Evolutionary conservation across 2,329 filamentous ascomycete species (phyloP).

Genomic region (Pestalotiopsis sp.): DNA sequence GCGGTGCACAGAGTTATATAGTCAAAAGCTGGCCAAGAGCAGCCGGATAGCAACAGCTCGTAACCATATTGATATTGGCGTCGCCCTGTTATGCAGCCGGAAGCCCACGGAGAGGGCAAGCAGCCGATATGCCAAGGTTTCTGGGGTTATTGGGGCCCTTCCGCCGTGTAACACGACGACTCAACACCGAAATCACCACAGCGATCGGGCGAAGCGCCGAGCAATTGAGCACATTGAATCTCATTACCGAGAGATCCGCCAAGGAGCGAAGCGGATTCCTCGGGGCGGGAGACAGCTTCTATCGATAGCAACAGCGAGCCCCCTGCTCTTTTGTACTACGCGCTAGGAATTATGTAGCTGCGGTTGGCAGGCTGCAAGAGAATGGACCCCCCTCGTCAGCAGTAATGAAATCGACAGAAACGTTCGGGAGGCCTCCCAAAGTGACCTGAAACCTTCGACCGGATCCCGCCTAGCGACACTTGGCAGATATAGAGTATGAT

Average conservation of each 20-base stretch:
- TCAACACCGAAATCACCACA: not conserved
- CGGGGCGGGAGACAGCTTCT: not conserved
- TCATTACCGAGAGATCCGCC: not conserved
- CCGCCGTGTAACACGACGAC: not conserved
- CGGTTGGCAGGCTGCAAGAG: not conserved
- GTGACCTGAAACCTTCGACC: not conserved
- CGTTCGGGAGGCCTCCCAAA: not conserved
- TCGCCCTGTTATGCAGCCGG: too few species aligned
- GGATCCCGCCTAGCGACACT: not conserved
- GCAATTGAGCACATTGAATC: not conserved
- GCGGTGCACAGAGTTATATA: not conserved
- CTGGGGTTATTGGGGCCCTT: not conserved
- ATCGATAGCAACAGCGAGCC: not conserved
- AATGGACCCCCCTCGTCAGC: not conserved
- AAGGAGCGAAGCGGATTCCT: not conserved
- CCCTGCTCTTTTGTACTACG: not conserved
- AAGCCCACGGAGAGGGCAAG: not conserved
- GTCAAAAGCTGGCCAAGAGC: too few species aligned
- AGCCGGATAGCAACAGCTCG: too few species aligned
- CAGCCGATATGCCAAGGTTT: not conserved
- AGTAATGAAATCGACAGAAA: not conserved
- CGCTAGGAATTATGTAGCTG: not conserved
- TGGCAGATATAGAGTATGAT: not conserved
- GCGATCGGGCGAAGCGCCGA: not conserved
- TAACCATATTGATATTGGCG: too few species aligned